These are phyloP conservation scores for Ogataea paradorogensis DNA, from an alignment of 805 yeast species.

Conservation along the genomic window DNA sequence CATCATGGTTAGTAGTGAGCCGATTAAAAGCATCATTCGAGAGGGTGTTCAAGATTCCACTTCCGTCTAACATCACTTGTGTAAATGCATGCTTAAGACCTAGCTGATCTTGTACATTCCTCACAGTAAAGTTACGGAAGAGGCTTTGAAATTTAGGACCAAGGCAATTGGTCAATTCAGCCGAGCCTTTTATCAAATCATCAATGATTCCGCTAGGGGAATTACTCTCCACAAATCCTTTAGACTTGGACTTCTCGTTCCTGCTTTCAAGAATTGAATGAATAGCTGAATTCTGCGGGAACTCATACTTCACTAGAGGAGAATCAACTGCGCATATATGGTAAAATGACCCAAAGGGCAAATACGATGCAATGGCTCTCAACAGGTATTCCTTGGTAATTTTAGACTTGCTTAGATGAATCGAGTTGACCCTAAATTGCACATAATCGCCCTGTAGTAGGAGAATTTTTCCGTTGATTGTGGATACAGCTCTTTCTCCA, in stretches of 20 bases:
- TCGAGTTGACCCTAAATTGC: conserved; percentile 55
- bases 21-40: conserved; percentile 29
- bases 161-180: conserved; percentile 36
- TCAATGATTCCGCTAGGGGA: conserved; percentile 30
- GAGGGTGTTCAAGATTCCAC: conserved; percentile 33
- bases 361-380: conserved; percentile 54
- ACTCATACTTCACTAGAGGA: conserved; percentile 42
- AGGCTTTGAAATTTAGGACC: conserved; percentile 39
- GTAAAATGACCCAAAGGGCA: conserved; percentile 54
- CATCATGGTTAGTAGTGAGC: conserved; percentile 23
- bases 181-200: conserved; percentile 38
- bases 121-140: conserved; percentile 39
- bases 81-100: conserved; percentile 32
- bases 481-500: conserved; percentile 37
- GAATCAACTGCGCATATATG: conserved; percentile 56
- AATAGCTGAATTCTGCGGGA: background rate
- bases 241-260: no score
- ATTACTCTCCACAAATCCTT: background rate
- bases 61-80: conserved; percentile 31
- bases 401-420: conserved; percentile 37
- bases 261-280: background rate
- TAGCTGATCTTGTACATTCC: conserved; percentile 23
- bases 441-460: conserved; percentile 53
- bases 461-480: conserved; percentile 56
- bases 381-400: conserved; percentile 48